Conservation (phyloP, 1,139 yeast genomes). For the Blastobotrys illinoisensis region DNA sequence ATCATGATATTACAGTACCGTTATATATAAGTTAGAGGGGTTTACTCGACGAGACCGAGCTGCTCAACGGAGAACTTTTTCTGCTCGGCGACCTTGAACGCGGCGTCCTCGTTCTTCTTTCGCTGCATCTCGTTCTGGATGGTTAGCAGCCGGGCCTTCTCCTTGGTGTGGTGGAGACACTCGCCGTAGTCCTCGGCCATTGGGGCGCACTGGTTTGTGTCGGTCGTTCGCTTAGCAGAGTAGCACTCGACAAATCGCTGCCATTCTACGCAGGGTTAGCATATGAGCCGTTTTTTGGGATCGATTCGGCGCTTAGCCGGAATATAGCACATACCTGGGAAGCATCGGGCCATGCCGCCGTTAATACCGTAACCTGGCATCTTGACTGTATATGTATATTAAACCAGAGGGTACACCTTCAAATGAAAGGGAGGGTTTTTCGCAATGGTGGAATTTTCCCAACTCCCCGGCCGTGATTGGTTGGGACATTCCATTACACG, state of each 20-base stretch:
- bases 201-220: slow-evolving; percentile 37
- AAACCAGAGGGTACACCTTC: background rate
- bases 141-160: slow-evolving; percentile 27
- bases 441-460: background rate
- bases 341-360: slow-evolving; percentile 47
- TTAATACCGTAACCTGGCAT: slow-evolving; percentile 41
- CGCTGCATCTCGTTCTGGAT: slow-evolving; percentile 25
- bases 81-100: slow-evolving; percentile 16
- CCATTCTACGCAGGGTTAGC: slow-evolving; percentile 35
- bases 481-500: background rate
- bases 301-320: background rate
- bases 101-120: slow-evolving; percentile 20
- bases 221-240: slow-evolving; percentile 36
- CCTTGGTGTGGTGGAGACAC: slow-evolving; percentile 46
- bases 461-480: slow-evolving; percentile 1
- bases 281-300: slow-evolving; percentile 1
- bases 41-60: slow-evolving; percentile 19
- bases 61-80: slow-evolving; percentile 21
- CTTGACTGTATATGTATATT: slow-evolving; percentile 24
- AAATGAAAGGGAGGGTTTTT: background rate
- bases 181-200: slow-evolving; percentile 44
- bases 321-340: slow-evolving; percentile 33
- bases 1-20: background rate
- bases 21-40: background rate
- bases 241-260: slow-evolving; percentile 44